Conservation (phyloP, 2,329 filamentous ascomycete species). For the Leptographium galeiforme region DNA sequence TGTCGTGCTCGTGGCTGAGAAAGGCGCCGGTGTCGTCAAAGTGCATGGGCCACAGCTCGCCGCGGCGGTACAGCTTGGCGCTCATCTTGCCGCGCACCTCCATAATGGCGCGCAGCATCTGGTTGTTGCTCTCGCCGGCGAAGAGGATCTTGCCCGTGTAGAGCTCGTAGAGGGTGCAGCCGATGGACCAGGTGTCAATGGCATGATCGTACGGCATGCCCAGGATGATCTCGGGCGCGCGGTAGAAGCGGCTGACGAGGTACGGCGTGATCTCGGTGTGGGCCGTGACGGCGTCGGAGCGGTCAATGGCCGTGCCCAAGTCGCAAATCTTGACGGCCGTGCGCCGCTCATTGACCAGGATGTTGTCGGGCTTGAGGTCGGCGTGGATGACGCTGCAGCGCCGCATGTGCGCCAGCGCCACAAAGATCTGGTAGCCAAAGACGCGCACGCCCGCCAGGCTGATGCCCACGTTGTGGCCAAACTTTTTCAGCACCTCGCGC, state of each 20-base stretch:
- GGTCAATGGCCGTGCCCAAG: conserved; percentile 87
- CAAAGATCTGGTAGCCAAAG: conserved; percentile 90
- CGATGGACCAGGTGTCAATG: conserved; percentile 96
- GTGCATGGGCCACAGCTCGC: conserved; percentile 60
- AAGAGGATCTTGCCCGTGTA: conserved; percentile 98
- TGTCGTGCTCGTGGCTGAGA: conserved; percentile 72
- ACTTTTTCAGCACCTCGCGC: conserved; percentile 88
- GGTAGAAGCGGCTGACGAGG: conserved; percentile 92
- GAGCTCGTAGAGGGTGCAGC: conserved; percentile 90
- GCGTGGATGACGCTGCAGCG: conserved; percentile 91
- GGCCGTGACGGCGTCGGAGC: conserved; percentile 58
- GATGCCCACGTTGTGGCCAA: conserved; percentile 86
- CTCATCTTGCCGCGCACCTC: conserved; percentile 89
- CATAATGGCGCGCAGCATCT: conserved; percentile 95
- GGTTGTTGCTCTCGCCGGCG: conserved; percentile 89
- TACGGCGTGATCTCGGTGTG: conserved; percentile 84
- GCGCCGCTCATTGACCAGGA: conserved; percentile 74
- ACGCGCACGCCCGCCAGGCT: conserved; percentile 75
- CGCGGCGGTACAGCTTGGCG: conserved; percentile 74
- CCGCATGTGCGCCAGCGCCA: conserved; percentile 74
- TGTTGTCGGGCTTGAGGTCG: conserved; percentile 95
- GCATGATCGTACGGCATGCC: conserved; percentile 93
- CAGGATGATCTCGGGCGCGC: conserved; percentile 90
- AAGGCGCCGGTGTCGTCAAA: conserved; percentile 82
- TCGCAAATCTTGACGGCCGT: conserved; percentile 90